Evolutionary conservation across 2,329 filamentous ascomycete genomes (phyloP).

Genomic region (Plenodomus lindquistii): DNA sequence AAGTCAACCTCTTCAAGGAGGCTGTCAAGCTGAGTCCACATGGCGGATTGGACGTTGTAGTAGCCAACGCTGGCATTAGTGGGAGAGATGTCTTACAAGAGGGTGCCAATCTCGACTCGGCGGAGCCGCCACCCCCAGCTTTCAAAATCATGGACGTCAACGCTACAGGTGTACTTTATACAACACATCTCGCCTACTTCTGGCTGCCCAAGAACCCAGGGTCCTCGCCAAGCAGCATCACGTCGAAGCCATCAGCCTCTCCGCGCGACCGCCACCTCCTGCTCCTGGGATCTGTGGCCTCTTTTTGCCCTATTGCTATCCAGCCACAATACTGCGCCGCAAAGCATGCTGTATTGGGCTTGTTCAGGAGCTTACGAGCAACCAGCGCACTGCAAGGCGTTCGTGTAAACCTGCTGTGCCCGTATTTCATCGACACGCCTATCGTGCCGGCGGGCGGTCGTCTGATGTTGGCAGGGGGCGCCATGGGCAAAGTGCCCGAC

Average conservation of each 20-base stretch:
- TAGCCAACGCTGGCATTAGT: conserved; percentile 68
- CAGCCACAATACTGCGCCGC: conserved; percentile 61
- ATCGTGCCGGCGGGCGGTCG: conserved; percentile 56
- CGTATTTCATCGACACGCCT: conserved; percentile 69
- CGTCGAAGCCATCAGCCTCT: conserved; percentile 30
- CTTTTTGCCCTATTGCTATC: conserved; percentile 47
- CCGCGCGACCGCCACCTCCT: conserved; percentile 63
- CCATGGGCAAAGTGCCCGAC: conserved; percentile 58
- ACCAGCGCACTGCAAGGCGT: conserved; percentile 56
- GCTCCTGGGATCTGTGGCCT: conserved; percentile 66
- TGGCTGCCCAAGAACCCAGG: conserved; percentile 58
- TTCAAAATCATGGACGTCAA: conserved; percentile 65
- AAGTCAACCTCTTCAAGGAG: conserved; percentile 65
- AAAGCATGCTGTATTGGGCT: conserved; percentile 69
- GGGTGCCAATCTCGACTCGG: conserved; percentile 50
- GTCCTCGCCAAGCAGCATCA: conserved; percentile 42
- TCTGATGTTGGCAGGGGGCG: conserved; percentile 60
- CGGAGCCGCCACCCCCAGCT: conserved; percentile 55
- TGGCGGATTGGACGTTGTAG: conserved; percentile 63
- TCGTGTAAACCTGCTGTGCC: conserved; percentile 67
- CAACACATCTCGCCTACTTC: conserved; percentile 65
- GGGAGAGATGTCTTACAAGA: conserved; percentile 52
- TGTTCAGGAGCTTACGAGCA: conserved; percentile 63
- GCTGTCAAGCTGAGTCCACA: conserved; percentile 59
- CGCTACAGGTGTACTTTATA: conserved; percentile 66